Conservation (phyloP, 116 monocot species). For the Papilionanthe hybrid region DNA sequence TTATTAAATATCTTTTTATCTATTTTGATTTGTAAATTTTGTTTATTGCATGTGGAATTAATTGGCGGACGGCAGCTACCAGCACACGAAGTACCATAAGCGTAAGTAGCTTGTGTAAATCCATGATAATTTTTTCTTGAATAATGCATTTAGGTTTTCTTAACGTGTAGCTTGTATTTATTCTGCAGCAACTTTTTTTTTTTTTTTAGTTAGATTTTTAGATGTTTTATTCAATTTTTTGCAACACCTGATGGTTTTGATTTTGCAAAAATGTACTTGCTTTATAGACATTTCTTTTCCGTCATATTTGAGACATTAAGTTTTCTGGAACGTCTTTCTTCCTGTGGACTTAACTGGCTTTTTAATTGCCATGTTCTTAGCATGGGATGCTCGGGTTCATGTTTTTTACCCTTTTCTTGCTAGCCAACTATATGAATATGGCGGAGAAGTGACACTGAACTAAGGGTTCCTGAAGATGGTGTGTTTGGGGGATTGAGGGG, state of each 20-base stretch:
- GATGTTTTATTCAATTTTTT: neutral
- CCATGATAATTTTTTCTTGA: neutral
- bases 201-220: neutral
- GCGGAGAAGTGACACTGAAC: no score
- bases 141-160: neutral
- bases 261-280: neutral
- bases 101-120: slow-evolving; percentile 47
- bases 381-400: neutral
- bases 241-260: neutral
- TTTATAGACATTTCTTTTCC: neutral
- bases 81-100: slow-evolving; percentile 91
- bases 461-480: no score
- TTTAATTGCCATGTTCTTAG: neutral
- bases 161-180: neutral
- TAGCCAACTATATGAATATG: no score
- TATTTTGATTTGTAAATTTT: neutral
- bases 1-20: neutral
- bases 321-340: neutral
- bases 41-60: slow-evolving; percentile 23
- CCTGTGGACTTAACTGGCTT: neutral
- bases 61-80: slow-evolving; percentile 50
- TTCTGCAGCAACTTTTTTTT: neutral
- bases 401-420: neutral
- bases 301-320: neutral
- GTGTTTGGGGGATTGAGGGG: no score